Evolutionary conservation across 164 flowering plant genomes (phyloP).

Genomic region (Houttuynia cordata): DNA sequence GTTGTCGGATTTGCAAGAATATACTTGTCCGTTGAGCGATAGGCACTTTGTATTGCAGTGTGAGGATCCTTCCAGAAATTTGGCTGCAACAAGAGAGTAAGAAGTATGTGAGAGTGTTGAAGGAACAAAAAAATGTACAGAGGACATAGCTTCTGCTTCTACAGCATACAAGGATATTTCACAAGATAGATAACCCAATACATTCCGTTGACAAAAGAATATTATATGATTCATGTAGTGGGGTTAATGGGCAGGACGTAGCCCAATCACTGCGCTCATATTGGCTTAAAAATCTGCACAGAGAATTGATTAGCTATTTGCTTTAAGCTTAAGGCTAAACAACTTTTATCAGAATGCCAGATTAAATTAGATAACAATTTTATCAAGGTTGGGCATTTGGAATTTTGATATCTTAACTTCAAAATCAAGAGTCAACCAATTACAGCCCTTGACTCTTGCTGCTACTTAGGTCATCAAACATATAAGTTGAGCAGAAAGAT

Average conservation of each 20-base stretch:
- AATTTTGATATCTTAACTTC: too few species aligned
- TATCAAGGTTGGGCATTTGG: background rate
- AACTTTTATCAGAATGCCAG: background rate
- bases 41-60: conserved; percentile 43
- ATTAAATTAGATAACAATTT: background rate
- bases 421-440: too few species aligned
- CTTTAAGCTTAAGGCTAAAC: background rate
- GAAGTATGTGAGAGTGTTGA: background rate
- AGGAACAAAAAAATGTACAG: background rate
- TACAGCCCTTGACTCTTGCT: too few species aligned
- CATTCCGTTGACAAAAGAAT: background rate
- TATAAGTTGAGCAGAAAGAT: too few species aligned
- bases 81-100: conserved; percentile 23
- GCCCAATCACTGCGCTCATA: background rate
- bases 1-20: conserved; percentile 37
- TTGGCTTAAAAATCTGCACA: background rate
- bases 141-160: background rate
- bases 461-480: too few species aligned
- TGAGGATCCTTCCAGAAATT: conserved; percentile 50
- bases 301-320: background rate
- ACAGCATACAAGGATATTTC: background rate
- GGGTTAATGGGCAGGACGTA: background rate
- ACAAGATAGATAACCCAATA: too few species aligned
- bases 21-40: conserved; percentile 36
- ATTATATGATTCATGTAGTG: too few species aligned